Evolutionary conservation across 164 flowering plant genomes (phyloP), one percentile per base, ranked within the genome.

Genomic region (Vitis cinerea): DNA sequence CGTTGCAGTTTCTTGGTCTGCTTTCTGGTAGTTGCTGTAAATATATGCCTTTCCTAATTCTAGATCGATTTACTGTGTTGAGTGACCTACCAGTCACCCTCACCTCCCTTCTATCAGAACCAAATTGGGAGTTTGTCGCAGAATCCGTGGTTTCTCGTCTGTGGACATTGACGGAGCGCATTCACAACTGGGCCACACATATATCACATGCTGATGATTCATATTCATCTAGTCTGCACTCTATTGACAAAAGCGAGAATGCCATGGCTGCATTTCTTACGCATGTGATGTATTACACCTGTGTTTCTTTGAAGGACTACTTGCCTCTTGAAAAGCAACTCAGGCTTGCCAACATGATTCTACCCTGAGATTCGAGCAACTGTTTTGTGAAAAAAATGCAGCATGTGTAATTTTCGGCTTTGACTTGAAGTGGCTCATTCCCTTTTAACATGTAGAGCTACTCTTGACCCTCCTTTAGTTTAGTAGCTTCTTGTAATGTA

Each of bases 41-140:
- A 71, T 95, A 91, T 63, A 89, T 89, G 93, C 92, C 97, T 10
- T 74, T 93, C 65, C 81, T 96, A 63, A 70, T 83, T 50, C 67
- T 89, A 71, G 92, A 91, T 72, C 78, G 59, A 61, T 19, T 16
- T 10, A 63, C 77, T n/a, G 95, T 91, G 58, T 68, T 93, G 78
- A 83, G 80, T 64, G 93, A 93, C 71, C 83, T 96, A 57, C 90
- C 99, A 5, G 84, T 87, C 52, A 89, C 97, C 44, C 86, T 96
- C 8, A 62, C 90, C 11, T 86, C 97, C 59, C 91, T 96, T 68
- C 72, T 95, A 44, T 81, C 84, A 17, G 82, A 83, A 31, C 79
- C 83, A 47, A 65, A 70, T 68, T 96, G 95, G 97, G 78, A 37
- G 30, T 51, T 23, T 3, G 68, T 90, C 59, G 88, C 92, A 17